A percentile compares a stretch with the other conserved stretches of the same genome.
Evolutionary conservation across 805 yeast species (phyloP).

Genomic region (Pichia gijzeniarum): DNA sequence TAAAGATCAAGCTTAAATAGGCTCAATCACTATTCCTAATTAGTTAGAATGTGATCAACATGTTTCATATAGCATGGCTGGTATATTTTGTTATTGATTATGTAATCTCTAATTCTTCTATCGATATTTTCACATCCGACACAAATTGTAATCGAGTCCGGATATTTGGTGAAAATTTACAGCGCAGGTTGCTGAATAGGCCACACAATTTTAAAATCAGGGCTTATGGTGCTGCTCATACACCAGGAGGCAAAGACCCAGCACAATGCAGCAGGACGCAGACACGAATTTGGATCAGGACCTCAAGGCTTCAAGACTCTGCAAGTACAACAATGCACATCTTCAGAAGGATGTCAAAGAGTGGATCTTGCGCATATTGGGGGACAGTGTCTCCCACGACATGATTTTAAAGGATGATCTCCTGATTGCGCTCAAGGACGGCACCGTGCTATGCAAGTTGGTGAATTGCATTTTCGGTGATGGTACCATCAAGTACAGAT

Average conservation of each 20-base stretch:
- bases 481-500: slow-evolving; percentile 41
- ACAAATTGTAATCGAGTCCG: too few species aligned
- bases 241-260: slow-evolving; percentile 28
- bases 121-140: too few species aligned
- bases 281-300: slow-evolving; percentile 59
- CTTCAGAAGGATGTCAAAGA: slow-evolving; percentile 32
- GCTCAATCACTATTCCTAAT: too few species aligned
- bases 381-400: slow-evolving; percentile 22
- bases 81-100: too few species aligned
- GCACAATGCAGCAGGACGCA: slow-evolving; percentile 8
- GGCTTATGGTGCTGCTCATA: not conserved
- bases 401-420: slow-evolving; percentile 34
- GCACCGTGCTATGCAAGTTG: slow-evolving; percentile 46
- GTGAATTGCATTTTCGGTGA: slow-evolving; percentile 37
- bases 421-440: slow-evolving; percentile 53
- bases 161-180: too few species aligned
- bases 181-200: too few species aligned
- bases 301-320: slow-evolving; percentile 40
- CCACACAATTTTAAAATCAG: too few species aligned
- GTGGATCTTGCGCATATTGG: slow-evolving; percentile 47
- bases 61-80: too few species aligned
- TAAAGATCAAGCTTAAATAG: slow-evolving; percentile 16
- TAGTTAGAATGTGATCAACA: too few species aligned
- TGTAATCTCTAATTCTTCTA: too few species aligned
- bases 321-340: slow-evolving; percentile 40